Evolutionary conservation across 2,329 filamentous ascomycete species (phyloP).

Genomic region (Phyllosticta ampelicida): DNA sequence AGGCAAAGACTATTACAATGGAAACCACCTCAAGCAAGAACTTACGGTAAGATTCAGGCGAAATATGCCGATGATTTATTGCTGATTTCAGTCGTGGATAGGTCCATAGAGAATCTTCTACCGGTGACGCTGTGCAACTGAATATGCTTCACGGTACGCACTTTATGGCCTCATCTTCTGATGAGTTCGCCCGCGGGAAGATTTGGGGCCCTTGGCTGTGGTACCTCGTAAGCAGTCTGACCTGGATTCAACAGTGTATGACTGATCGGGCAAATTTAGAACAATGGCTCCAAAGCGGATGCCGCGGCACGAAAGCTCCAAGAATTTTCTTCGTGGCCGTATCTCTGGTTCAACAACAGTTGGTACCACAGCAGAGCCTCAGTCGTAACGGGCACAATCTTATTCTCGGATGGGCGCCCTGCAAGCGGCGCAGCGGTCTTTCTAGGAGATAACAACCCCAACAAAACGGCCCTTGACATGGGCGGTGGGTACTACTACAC

Average conservation of each 20-base stretch:
- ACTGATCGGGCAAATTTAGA: constrained; percentile 18
- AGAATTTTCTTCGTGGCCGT: constrained; percentile 38
- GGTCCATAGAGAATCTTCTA: constrained; percentile 39
- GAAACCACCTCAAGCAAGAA: constrained; percentile 43
- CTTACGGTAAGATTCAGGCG: constrained; percentile 23
- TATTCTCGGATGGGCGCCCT: constrained; percentile 38
- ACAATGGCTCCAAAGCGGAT: constrained; percentile 37
- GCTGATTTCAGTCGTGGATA: not conserved
- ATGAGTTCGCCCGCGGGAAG: constrained; percentile 30
- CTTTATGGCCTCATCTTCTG: constrained; percentile 31
- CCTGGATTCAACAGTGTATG: not conserved
- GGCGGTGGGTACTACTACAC: constrained; percentile 42
- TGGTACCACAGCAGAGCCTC: constrained; percentile 41
- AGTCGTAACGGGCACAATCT: constrained; percentile 31
- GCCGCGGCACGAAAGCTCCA: constrained; percentile 29
- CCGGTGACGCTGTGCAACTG: constrained; percentile 42
- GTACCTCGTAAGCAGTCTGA: constrained; percentile 19
- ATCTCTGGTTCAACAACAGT: constrained; percentile 37
- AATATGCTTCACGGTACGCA: constrained; percentile 47
- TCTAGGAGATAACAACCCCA: constrained; percentile 38
- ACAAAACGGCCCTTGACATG: constrained; percentile 37
- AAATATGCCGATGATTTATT: not conserved
- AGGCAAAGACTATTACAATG: constrained; percentile 27
- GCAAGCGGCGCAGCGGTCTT: constrained; percentile 40
- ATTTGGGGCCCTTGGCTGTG: constrained; percentile 30